A percentile compares a stretch with the other conserved stretches of the same genome.
Conservation (phyloP, 768 basidiomycete species). For the Calocera cornea region DNA sequence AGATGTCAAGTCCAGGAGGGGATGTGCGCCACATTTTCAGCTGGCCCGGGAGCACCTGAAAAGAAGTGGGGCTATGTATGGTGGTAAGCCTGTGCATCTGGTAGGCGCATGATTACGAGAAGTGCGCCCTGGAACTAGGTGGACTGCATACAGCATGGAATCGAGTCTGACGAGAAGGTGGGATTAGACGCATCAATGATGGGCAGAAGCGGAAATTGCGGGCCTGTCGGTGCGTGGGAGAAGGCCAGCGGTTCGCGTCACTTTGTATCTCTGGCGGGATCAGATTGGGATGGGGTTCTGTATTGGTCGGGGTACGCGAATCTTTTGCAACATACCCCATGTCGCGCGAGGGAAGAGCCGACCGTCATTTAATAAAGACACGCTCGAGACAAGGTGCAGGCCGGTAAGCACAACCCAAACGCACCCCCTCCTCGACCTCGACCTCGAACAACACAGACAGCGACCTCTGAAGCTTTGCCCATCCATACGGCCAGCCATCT, state of each 20-base stretch:
- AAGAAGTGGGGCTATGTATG: not conserved
- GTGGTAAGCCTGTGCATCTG: not conserved
- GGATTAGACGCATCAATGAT: not conserved
- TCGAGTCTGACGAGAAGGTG: not conserved
- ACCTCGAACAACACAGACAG: too few species aligned
- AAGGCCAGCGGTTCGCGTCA: not conserved
- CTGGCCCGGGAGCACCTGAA: not conserved
- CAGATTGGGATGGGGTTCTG: conserved; percentile 2
- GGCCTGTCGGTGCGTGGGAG: not conserved
- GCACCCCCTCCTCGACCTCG: not conserved
- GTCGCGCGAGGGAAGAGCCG: not conserved
- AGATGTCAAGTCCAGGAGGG: not conserved
- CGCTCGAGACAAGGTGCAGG: not conserved
- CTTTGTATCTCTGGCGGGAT: not conserved
- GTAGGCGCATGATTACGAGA: not conserved
- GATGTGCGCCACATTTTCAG: conserved; percentile 3
- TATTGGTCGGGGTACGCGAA: not conserved
- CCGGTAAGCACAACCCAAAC: not conserved
- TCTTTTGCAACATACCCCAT: conserved; percentile 1
- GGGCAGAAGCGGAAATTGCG: not conserved
- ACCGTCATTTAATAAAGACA: not conserved
- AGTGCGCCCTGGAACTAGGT: not conserved
- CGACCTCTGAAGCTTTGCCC: not conserved
- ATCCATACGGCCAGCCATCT: not conserved
- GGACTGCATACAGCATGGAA: not conserved